These are phyloP conservation scores for Coemansia sp. DNA, from an alignment of 192 early-diverging fungal species.

Conservation along the genomic window DNA sequence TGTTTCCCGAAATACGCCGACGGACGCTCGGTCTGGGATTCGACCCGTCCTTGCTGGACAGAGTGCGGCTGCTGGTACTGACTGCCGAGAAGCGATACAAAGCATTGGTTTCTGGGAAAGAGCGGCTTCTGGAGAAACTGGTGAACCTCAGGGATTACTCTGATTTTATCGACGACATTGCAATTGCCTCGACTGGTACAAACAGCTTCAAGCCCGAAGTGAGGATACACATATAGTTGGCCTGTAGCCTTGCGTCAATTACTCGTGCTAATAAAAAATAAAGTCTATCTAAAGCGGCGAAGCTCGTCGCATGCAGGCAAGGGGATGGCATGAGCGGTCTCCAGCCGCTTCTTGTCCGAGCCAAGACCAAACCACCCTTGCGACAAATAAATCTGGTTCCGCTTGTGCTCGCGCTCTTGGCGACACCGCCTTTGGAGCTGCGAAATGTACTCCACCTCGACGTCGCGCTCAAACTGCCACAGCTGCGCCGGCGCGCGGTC, in stretches of 20 bases:
- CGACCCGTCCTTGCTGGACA: background rate
- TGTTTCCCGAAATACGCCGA: constrained; percentile 19
- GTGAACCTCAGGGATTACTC: background rate
- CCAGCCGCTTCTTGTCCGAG: constrained; percentile 60
- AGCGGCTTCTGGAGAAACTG: background rate
- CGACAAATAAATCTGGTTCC: constrained; percentile 59
- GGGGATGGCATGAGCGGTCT: constrained; percentile 63
- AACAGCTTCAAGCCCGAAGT: background rate
- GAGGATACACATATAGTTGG: background rate
- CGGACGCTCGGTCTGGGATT: background rate
- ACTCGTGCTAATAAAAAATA: background rate
- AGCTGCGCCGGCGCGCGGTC: constrained; percentile 53
- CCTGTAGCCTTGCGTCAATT: background rate
- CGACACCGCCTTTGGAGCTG: constrained; percentile 65
- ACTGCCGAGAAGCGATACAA: constrained; percentile 1
- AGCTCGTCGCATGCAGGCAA: constrained; percentile 74
- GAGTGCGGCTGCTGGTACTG: constrained; percentile 14
- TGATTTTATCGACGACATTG: background rate
- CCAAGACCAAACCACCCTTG: constrained; percentile 68
- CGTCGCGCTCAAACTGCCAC: constrained; percentile 65
- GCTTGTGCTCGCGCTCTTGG: constrained; percentile 62
- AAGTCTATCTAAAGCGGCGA: constrained; percentile 49
- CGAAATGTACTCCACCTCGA: constrained; percentile 70
- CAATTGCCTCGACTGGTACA: background rate
- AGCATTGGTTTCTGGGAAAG: background rate